Percentiles rank a stretch among this genome's conserved stretches.
Conservation (phyloP, 73 alveolate genomes). For the Uronychia setigera region DNA sequence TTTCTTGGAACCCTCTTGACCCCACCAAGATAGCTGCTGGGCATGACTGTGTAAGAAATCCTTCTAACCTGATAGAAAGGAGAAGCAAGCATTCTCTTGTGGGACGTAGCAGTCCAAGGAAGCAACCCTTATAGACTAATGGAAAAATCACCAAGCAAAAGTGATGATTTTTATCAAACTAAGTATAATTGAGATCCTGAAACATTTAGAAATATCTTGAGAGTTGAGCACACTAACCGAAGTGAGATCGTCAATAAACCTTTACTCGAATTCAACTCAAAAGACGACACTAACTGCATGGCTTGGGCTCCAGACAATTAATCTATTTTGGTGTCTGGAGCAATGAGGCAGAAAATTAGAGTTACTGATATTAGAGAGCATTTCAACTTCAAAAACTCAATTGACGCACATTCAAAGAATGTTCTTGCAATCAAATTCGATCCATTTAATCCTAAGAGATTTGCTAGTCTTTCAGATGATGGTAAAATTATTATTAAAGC, state of each 20-base stretch:
- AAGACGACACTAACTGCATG: conserved; percentile 1
- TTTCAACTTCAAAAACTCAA: background rate
- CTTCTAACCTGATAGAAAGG: background rate
- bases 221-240: background rate
- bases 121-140: background rate
- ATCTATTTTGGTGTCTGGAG: background rate
- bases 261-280: background rate
- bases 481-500: background rate
- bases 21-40: background rate
- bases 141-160: background rate
- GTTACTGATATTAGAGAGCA: background rate
- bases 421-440: background rate
- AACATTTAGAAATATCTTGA: background rate
- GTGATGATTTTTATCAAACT: background rate
- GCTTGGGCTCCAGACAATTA: background rate
- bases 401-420: background rate
- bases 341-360: background rate
- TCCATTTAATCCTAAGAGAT: background rate
- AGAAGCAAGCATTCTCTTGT: background rate
- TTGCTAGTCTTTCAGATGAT: background rate
- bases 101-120: background rate
- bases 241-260: background rate
- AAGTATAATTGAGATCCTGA: background rate
- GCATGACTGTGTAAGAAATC: background rate
- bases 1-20: background rate